Base-by-base conservation (phyloP, 768 basidiomycete species). In the Amyloporia xantha region DNA sequence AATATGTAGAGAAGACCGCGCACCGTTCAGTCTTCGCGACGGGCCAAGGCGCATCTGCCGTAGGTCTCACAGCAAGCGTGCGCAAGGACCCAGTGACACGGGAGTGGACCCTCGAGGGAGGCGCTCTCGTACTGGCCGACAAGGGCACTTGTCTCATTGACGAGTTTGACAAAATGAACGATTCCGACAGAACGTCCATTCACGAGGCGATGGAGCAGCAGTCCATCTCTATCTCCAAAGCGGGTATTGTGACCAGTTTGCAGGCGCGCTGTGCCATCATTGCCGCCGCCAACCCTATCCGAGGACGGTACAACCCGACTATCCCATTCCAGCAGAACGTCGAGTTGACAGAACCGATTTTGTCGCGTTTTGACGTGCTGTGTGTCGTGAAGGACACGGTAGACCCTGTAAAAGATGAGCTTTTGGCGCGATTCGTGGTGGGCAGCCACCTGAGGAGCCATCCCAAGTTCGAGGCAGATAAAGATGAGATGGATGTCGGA, bases 141-240 rank as follows among this genome's bases (percentile, higher is more conserved):
- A 96, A 95, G 68, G 96, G 96, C 11, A 91, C 87, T 23, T 98
- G 96, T 62, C 73, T 98, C 30, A 99, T 99, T 57, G 96, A 99
- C 69, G 96, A 98, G 66, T 98, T 99, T 65, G 96, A 99, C 73
- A 99, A 99, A 75, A 99, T 99, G 96, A 98, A 98, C 68, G 96
- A 98, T 60, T 79, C 91, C 13, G 95, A 99, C 65, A 77, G 95
- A 58, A 98, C 94, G 13, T 96, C 93, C 3, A 98, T 99, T 60
- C 96, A 98, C 73, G 96, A 99, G 66, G 96, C 96, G 1, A 99
- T 99, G 96, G 96, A 99, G 64, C 96, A 99, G 69, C 96, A 98
- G 66, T 88, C 91, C 11, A 99, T 99, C 56, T 98, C 96, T 3
- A 98, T 99, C 60, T 92, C 95, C 20, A 99, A 99, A 64, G 96